Base-by-base conservation (phyloP, 129 eudicot species). In the Apium graveolens region DNA sequence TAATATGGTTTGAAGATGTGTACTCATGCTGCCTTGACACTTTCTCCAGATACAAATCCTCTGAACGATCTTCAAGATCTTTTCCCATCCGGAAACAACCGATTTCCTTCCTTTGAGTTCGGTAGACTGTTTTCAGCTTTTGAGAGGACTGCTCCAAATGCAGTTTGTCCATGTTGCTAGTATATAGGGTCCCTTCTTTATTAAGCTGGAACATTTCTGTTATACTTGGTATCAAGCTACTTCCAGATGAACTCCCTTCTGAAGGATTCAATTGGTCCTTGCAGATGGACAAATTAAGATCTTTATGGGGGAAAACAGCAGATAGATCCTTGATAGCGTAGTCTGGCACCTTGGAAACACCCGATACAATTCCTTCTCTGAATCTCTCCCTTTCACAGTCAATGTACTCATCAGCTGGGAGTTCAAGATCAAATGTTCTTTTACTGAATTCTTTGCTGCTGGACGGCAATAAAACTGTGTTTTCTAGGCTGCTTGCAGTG, bases 351-450 rank as follows among this genome's bases (percentile, higher is more conserved):
- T 31, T 29, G 53, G 78, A 39, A 21, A 73, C 76, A 34, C 71
- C 68, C 68, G 31, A 57, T 29, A 41, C 63, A 32, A 74, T 76
- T 76, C 43, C 76, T 12, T 46, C 76, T 69, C 44, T 44, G 18
- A 81, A 41, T 71, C 31, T 75, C 24, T 83, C 84, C 31, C 78
- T 87, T 18, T 86, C 83, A 75, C 73, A n/a, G 38, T 83, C 87
- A 53, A 79, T 72, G 74, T 80, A 86, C 37, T 16, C 76, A 72
- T 84, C 82, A 31, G 88, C 85, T 31, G 86, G 89, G 81, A 81
- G 88, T 66, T 86, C 83, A 72, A 86, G 89, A 75, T 86, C 88
- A 27, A 80, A 81, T 32, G 81, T 74, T 76, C 81, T 81, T 37
- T 84, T 84, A 41, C 80, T 60, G 8, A 37, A 24, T 72, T 78